These are phyloP conservation scores for Rhodotorula diobovata DNA, from an alignment of 768 basidiomycete species.

Conservation along the genomic window DNA sequence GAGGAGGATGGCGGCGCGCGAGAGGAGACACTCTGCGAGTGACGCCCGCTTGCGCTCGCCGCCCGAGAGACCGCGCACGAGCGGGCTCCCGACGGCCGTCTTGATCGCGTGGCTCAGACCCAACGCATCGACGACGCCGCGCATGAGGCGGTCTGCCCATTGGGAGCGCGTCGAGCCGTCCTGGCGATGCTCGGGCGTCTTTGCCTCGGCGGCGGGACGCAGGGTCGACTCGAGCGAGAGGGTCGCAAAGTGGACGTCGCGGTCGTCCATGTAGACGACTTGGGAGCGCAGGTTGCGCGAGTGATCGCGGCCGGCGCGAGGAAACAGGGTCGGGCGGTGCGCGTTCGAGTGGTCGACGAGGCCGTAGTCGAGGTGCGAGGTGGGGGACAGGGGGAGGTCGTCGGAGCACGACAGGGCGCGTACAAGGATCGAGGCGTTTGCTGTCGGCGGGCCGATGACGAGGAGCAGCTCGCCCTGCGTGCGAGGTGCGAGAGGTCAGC, in stretches of 20 bases:
- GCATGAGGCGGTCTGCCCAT: conserved; percentile 48
- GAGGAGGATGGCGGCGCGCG: conserved; percentile 46
- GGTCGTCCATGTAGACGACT: conserved; percentile 49
- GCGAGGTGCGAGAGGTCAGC: neutral
- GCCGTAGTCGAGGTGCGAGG: conserved; percentile 34
- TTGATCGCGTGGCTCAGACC: conserved; percentile 67
- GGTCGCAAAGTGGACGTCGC: conserved; percentile 52
- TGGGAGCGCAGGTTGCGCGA: conserved; percentile 46
- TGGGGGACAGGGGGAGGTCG: conserved; percentile 24
- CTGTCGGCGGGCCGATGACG: conserved; percentile 24
- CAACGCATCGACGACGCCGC: conserved; percentile 59
- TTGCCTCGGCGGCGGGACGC: conserved; percentile 53
- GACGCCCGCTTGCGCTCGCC: conserved; percentile 54
- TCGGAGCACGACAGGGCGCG: conserved; percentile 20
- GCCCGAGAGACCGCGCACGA: conserved; percentile 56
- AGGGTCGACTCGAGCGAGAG: conserved; percentile 52
- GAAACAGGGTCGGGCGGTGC: conserved; percentile 1
- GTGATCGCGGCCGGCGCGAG: neutral
- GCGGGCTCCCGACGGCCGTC: conserved; percentile 74
- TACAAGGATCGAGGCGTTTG: conserved; percentile 24
- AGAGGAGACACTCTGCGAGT: conserved; percentile 50
- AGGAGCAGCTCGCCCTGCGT: conserved; percentile 36
- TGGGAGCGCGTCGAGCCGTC: conserved; percentile 42
- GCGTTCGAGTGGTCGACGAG: conserved; percentile 16
- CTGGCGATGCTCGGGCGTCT: conserved; percentile 50